A percentile compares a stretch with the other conserved stretches of the same genome.
phyloP scores from a whole-genome alignment of 768 basidiomycete species.

The Solioccasus polychromus region DNA sequence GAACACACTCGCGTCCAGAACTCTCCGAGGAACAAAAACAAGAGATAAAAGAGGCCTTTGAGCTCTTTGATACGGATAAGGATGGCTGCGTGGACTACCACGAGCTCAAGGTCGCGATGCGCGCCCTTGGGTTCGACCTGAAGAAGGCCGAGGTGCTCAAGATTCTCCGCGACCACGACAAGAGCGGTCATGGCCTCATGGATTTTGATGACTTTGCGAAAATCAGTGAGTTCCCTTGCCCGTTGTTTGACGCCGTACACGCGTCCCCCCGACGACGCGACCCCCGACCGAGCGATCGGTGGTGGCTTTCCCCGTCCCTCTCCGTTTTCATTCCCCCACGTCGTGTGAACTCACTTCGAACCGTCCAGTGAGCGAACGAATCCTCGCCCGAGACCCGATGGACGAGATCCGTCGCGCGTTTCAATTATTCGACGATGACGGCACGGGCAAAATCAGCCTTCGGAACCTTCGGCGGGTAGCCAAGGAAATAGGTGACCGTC shows the following conservation, averaged over 20 bases:
- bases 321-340: not conserved
- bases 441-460: slow-evolving; percentile 90
- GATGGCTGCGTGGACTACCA: slow-evolving; percentile 96
- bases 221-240: slow-evolving; percentile 63
- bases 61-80: slow-evolving; percentile 98
- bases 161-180: slow-evolving; percentile 87
- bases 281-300: not conserved
- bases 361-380: slow-evolving; percentile 85
- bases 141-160: slow-evolving; percentile 99
- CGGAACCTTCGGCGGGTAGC: slow-evolving; percentile 91
- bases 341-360: slow-evolving; percentile 19
- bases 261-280: not conserved
- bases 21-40: slow-evolving; percentile 88
- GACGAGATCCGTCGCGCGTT: slow-evolving; percentile 96
- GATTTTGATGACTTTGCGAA: slow-evolving; percentile 91
- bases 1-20: slow-evolving; percentile 75
- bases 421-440: slow-evolving; percentile 94
- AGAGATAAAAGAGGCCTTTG: slow-evolving; percentile 98
- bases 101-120: slow-evolving; percentile 98
- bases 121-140: slow-evolving; percentile 94
- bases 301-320: not conserved
- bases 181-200: slow-evolving; percentile 79
- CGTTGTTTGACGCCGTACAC: not conserved
- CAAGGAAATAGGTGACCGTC: slow-evolving; percentile 91
- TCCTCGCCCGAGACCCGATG: slow-evolving; percentile 91